Percentiles rank a stretch among this genome's conserved stretches.
phyloP scores from a whole-genome alignment of 140 eudicot genomes.

The Anethum foeniculum region DNA sequence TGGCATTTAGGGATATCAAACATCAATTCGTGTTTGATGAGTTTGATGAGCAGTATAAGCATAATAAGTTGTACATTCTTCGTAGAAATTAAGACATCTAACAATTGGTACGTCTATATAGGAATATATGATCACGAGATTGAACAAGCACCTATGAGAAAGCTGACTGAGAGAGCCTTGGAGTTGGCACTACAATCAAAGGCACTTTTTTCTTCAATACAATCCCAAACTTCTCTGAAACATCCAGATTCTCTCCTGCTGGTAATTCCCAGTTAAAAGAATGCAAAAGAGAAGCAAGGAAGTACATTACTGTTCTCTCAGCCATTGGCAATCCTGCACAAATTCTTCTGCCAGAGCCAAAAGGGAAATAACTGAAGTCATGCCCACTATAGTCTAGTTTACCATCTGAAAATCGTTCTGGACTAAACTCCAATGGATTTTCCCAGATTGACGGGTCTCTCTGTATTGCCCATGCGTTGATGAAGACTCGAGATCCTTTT shows the following conservation, averaged over 20 bases:
- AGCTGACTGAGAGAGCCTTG: slow-evolving; percentile 13
- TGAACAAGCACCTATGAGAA: no score
- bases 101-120: no score
- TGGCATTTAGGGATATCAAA: no score
- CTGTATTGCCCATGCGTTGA: slow-evolving; percentile 16
- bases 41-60: no score
- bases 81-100: no score
- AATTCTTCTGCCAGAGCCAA: slow-evolving; percentile 19
- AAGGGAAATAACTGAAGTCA: slow-evolving; percentile 15
- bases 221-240: slow-evolving; percentile 30
- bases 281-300: slow-evolving; percentile 16
- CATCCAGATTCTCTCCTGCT: slow-evolving; percentile 12
- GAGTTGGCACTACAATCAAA: slow-evolving; percentile 24
- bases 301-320: slow-evolving; percentile 16
- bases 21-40: no score
- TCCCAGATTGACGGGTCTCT: slow-evolving; percentile 21
- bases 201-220: slow-evolving; percentile 23
- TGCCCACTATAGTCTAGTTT: slow-evolving; percentile 14
- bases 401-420: neutral
- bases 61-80: no score
- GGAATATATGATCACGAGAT: no score
- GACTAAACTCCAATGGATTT: slow-evolving; percentile 13
- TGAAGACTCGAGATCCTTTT: slow-evolving; percentile 7
- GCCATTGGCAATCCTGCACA: slow-evolving; percentile 16
- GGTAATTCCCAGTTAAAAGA: slow-evolving; percentile 27